Conservation (phyloP, 2,329 filamentous ascomycete genomes). For the Fusarium papillatum region DNA sequence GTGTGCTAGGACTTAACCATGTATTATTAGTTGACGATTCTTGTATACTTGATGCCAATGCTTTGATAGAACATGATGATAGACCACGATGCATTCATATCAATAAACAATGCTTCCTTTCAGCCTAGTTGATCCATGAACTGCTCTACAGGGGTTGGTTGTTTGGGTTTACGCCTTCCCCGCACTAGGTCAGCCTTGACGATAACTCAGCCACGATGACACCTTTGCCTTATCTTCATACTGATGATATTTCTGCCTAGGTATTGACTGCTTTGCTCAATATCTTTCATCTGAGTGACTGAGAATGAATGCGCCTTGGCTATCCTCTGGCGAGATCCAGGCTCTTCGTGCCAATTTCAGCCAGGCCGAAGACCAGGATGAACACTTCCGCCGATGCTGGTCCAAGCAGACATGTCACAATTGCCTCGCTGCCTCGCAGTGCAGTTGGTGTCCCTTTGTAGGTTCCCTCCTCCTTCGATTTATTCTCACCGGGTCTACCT, state of each 20-base stretch:
- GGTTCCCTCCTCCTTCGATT: conserved; percentile 22
- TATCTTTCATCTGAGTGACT: neutral
- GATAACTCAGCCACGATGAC: conserved; percentile 8
- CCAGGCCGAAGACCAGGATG: conserved; percentile 44
- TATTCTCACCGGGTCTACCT: neutral
- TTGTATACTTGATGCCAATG: conserved; percentile 6
- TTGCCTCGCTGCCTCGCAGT: conserved; percentile 59
- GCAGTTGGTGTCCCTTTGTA: conserved; percentile 69
- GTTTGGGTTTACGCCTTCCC: conserved; percentile 22
- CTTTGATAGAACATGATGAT: conserved; percentile 7
- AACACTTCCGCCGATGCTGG: conserved; percentile 66
- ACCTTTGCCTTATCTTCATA: neutral
- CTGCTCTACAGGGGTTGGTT: conserved; percentile 18
- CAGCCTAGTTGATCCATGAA: neutral
- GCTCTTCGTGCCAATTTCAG: conserved; percentile 49
- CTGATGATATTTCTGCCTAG: neutral
- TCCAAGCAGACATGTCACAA: conserved; percentile 60
- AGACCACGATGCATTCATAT: neutral
- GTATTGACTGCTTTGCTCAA: neutral
- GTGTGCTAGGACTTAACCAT: neutral
- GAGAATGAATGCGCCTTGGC: conserved; percentile 24
- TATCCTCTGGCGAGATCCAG: conserved; percentile 20
- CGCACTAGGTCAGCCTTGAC: conserved; percentile 17
- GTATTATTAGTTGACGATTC: conserved; percentile 16
- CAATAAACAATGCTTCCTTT: neutral